Percentiles rank a stretch among this genome's conserved stretches.
Conservation (phyloP, 257 asterid species). For the Scutellaria galericulata region DNA sequence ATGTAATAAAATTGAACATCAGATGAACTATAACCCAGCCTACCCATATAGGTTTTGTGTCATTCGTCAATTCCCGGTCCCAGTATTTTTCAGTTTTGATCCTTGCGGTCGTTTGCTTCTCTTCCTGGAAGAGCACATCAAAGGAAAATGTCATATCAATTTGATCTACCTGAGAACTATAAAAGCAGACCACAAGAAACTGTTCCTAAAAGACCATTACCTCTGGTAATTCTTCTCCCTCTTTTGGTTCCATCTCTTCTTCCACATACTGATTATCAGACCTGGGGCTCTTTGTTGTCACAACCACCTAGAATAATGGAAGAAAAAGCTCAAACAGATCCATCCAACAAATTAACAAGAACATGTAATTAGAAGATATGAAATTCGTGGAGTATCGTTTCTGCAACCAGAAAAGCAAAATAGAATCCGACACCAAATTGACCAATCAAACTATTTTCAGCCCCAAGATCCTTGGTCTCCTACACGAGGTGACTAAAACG, state of each 20-base stretch:
- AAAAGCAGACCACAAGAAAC: background rate
- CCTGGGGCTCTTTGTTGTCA: constrained; percentile 92
- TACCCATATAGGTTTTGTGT: constrained; percentile 99
- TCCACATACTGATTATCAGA: constrained; percentile 93
- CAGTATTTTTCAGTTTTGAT: constrained; percentile 92
- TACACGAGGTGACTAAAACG: constrained; percentile 25
- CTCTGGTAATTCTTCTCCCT: constrained; percentile 89
- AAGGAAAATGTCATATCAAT: constrained; percentile 7
- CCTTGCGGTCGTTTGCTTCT: constrained; percentile 70
- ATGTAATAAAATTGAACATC: background rate
- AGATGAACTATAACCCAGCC: constrained; percentile 31
- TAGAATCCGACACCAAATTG: constrained; percentile 99
- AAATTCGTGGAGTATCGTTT: constrained; percentile 56
- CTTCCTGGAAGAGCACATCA: constrained; percentile 57
- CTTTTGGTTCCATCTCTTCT: constrained; percentile 92
- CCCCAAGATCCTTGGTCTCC: constrained; percentile 87
- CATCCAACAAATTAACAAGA: constrained; percentile 23
- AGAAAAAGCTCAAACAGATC: constrained; percentile 16
- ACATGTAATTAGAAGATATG: background rate
- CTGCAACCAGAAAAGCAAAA: constrained; percentile 91
- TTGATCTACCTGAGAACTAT: background rate
- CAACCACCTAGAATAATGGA: constrained; percentile 65
- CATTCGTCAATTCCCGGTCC: constrained; percentile 97
- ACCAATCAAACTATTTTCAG: constrained; percentile 94
- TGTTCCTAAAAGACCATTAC: constrained; percentile 44